Evolutionary conservation across 805 yeast genomes (phyloP), one percentile per base, ranked within the genome.

Genomic region (Candida boleticola): DNA sequence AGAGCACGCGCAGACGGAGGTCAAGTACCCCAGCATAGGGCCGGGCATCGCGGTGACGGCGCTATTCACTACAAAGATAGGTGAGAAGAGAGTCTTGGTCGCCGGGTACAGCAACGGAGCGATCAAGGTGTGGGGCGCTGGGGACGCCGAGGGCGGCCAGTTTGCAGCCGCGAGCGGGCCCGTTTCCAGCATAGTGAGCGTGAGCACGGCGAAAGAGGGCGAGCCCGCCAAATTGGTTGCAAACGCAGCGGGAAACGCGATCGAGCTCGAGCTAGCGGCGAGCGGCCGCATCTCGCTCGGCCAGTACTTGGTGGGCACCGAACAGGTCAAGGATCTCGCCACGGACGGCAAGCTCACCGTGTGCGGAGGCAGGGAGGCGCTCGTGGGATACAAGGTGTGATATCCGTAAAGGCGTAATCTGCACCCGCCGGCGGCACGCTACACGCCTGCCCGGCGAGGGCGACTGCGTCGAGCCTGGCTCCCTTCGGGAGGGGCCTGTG

Each of bases 1-100:
- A 10, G 49, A 46, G 25, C 47, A 43, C 36, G 33, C 23, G 25
- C 49, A 45, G 22, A 49, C 51, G 3, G 22, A 19, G 5, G 39
- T 40, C 10, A 23, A 27, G 22, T 36, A 5, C 16, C 21, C 39
- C 6, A 14, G 27, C 11, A 18, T 36, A 4, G 27, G 22, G n/a
- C 27, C n/a, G 13, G n/a, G 17, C 16, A 11, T 31, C 14, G 5
- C 41, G 3, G 41, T 38, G 5, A 38, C 36, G 6, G 35, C 36
- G 5, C n/a, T 38, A 18, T 7, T 7, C 27, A 13, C 22, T 16
- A 3, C 25, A 26, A 18, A 18, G 4, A 6, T 13, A 4, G 14
- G 18, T 4, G 31, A 25, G 14, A 10, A 36, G 17, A 11, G 11
- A 9, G 18, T 27, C 21, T 19, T 33, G 10, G n/a, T 36, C 10